Conservation (phyloP, 2,329 filamentous ascomycete species). For the Cladosporium sphaerospermum region DNA sequence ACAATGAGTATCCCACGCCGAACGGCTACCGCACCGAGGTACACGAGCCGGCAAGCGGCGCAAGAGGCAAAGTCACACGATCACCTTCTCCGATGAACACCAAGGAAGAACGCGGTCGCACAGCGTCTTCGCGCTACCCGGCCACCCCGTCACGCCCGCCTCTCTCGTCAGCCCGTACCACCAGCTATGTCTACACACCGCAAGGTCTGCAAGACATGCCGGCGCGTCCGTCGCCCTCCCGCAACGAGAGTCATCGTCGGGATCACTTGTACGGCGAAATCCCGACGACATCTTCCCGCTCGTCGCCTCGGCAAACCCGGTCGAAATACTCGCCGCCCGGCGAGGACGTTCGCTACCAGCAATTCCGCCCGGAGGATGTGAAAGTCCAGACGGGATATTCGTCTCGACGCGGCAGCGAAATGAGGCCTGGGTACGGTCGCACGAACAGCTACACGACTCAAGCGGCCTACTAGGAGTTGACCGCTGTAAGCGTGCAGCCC, state of each 20-base stretch:
- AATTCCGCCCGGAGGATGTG: constrained; percentile 33
- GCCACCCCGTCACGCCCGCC: constrained; percentile 14
- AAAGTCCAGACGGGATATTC: constrained; percentile 24
- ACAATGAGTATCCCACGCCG: constrained; percentile 26
- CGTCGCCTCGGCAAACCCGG: constrained; percentile 5
- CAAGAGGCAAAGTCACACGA: constrained; percentile 17
- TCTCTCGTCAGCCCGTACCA: constrained; percentile 20
- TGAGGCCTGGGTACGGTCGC: constrained; percentile 13
- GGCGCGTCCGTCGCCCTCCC: constrained; percentile 14
- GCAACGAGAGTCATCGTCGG: constrained; percentile 14
- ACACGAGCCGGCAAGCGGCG: constrained; percentile 13
- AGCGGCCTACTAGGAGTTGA: constrained; percentile 4
- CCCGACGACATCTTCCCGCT: neutral
- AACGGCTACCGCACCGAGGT: constrained; percentile 26
- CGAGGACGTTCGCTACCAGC: constrained; percentile 29
- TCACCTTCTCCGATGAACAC: constrained; percentile 23
- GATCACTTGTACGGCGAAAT: constrained; percentile 10
- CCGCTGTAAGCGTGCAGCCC: neutral
- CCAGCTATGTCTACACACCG: constrained; percentile 23
- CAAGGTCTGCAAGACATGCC: constrained; percentile 16
- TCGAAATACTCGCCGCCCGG: constrained; percentile 27
- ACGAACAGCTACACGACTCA: constrained; percentile 7
- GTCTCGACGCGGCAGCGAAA: constrained; percentile 12
- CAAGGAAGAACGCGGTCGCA: constrained; percentile 12
- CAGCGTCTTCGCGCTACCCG: constrained; percentile 21